Evolutionary conservation across 2,329 filamentous ascomycete genomes (phyloP), one percentile per base, ranked within the genome.

Genomic region (Rachicladosporium sp.): DNA sequence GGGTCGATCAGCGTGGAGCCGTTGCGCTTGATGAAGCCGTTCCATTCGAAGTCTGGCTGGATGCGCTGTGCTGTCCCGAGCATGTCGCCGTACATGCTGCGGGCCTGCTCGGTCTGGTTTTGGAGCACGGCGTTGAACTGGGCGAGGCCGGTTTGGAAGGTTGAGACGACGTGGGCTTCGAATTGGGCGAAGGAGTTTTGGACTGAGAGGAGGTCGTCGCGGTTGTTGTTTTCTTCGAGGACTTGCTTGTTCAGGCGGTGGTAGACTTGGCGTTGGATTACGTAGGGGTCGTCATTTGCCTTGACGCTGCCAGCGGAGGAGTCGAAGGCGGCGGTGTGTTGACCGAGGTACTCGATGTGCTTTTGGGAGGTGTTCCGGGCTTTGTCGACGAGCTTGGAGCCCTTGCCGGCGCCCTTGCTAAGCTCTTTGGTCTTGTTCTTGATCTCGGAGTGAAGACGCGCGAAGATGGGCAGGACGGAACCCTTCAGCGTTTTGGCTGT

Each of bases 381-480:
- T 68, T 93, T 95, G 45, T 94, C 86, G 13, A 98, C 87, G 36
- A 85, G 78, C 67, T 96, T 98, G 49, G 83, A 78, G 10, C 80
- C 76, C 68, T 93, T 94, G 45, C 78, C 74, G 13, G 83, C 85
- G 6, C 89, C 88, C 45, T 78, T 73, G 33, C 76, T 73, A 36
- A 98, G 73, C 64, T 95, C 88, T 69, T 96, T 96, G 47, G 76
- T 73, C 69, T 96, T 96, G 67, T 82, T 79, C 73, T 96, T 98
- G 70, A 98, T 91, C 62, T 96, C 91, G 60, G 85, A 80, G 67
- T 96, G 88, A 36, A 98, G 71, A 38, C 87, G 82, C 53, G 93
- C 85, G 56, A 98, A 80, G 47, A 89, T 80, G 29, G 89, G 91
- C 11, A 94, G 71, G 23, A 96, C 82, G 9, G 80, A 79, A 43